Base-by-base conservation (phyloP, 768 basidiomycete species). In the Mycena chlorophos region DNA sequence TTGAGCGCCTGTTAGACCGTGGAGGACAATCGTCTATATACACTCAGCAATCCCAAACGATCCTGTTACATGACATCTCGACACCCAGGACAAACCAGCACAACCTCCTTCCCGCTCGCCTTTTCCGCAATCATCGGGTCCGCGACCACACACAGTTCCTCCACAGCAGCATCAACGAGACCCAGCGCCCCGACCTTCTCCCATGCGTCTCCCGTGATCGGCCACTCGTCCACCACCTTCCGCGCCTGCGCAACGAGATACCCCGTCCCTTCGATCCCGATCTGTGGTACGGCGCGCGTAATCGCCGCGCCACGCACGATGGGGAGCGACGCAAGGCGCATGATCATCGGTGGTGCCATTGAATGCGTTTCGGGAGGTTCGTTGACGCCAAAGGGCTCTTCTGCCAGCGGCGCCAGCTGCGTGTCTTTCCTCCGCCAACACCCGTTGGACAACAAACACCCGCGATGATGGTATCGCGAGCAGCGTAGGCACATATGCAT, bases 401-500 rank as follows among this genome's bases (percentile, higher is more conserved):
- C 39, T 20, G 19, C 39, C 10, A 12, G 39, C 39, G 39, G 10
- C 39, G 39, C 10, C 6, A 40, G 39, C 39, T 19, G 39, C 39
- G 12, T 19, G 13, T 40, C 39, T 46, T 27, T 46, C 26, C 45
- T 22, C 27, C 23, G 25, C 55, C 56, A 61, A 17, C 54, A 20
- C 0, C 60, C 55, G 26, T 37, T 2, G 8, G 49, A 26, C 5
- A 57, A 22, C 17, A 61, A 49, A 26, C 60, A 61, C 1, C 25
- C 25, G 5, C 28, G 27, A 48, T 61, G 60, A 43, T 54, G 52
- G n/a, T 40, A 61, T 5, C 49, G 37, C 4, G 55, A 49, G 25
- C 60, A 61, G 30, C 3, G 20, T 6, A 55, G 49, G 16, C 60
- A 61, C 55, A 61, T 54, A 38, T 61, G 38, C 56, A 57, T 57